Evolutionary conservation across 208 protist species (phyloP), one percentile per base, ranked within the genome.

Genomic region (Trypanosoma scelopori): DNA sequence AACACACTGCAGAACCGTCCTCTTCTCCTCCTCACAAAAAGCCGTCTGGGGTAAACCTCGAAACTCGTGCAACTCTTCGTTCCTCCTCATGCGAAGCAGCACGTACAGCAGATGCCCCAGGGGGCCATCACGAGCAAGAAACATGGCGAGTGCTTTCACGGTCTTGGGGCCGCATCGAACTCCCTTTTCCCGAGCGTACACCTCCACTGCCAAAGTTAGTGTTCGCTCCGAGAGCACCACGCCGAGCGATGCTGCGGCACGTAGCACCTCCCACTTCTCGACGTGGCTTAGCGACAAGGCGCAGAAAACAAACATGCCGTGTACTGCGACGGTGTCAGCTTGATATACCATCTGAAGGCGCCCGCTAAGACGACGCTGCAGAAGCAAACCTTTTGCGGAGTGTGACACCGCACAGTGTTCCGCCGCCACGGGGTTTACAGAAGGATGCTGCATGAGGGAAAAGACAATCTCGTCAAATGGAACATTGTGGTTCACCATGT

Each of bases 291-390:
- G 70, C 15, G 90, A 94, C 27, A 96, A 57, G 16, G 80, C 68
- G 76, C 89, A 85, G 48, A 92, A 83, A 15, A 90, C 80, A 53
- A 93, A 92, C 77, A 92, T 86, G 59, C 87, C 87, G 68, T 96
- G 90, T 25, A 87, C 67, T 7, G 78, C 90, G 5, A 89, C 58
- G 20, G 41, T 61, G 52, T 65, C 68, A 30, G 30, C 41, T 7
- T 47, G 45, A 39, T 64, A 61, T 28, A 56, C 52, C 23, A 35
- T 57, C 16, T 74, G 55, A 23, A 85, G 65, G 6, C 68, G 71
- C 12, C 27, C 68, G 46, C 81, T 81, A 18, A 95, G 61, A 18
- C 90, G 84, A 20, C 80, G 78, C 70, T 91, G 90, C 39, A 91
- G 58, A 9, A 95, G 55, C 6, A 93, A n/a, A 0, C 90, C 84